Base-by-base conservation (phyloP, 331 rosid species). In the Rosa hybrid region DNA sequence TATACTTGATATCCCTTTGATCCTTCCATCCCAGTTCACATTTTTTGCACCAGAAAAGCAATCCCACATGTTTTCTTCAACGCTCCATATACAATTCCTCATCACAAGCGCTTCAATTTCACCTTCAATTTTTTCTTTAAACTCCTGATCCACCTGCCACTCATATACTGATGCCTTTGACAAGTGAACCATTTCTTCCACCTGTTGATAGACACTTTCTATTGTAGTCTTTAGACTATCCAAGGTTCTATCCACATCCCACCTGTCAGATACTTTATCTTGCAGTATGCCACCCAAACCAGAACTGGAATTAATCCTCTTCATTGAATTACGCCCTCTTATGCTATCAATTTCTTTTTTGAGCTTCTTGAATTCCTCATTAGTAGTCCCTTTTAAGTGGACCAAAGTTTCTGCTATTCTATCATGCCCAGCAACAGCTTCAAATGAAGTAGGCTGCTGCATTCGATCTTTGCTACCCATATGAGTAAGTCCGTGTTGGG, bases 211-310 rank as follows among this genome's bases (percentile, higher is more conserved):
- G 70, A 78, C 74, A 60, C 68, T 50, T 78, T 88, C 94, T 34
- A 90, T 18, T 3, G 81, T 72, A 73, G 49, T 75, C 48, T 85
- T 81, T 53, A 96, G 79, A 78, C 81, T 72, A 72, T 89, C 94
- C 64, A 90, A 72, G 14, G 82, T 63, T 81, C 68, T 80, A 76
- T 87, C 94, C 0, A 86, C 85, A 75, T 70, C 86, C 91, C 87
- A 83, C 84, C 82, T 89, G 57, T 83, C 92, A 2, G 92, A 88
- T 45, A 74, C 87, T 64, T 85, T 81, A 81, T 88, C 94, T 49
- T 25, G 90, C 81, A 93, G 83, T 89, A 85, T 80, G 82, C 91
- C 93, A 71, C 90, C 49, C 87, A 91, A 84, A 84, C 92, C 98
- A 34, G 93, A 85, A 72, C 87, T 89, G 5, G 94, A 90, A 82